Base-by-base conservation (phyloP, 2,329 filamentous ascomycete genomes). In the Teratosphaeria nubilosa region DNA sequence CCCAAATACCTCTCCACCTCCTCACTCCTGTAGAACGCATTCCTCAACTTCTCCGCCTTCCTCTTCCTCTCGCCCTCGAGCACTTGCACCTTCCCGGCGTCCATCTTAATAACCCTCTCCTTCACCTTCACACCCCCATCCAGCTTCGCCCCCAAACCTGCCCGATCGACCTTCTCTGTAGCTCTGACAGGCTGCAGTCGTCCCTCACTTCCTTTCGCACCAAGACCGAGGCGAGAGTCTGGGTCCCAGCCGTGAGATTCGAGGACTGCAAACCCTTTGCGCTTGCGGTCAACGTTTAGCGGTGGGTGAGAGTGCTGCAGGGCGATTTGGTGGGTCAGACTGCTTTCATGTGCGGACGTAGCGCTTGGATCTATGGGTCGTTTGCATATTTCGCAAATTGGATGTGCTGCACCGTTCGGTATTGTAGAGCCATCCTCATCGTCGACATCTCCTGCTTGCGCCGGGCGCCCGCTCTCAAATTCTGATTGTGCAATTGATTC, bases 1-100 rank as follows among this genome's bases (percentile, higher is more conserved):
- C 85, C 82, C 20, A 95, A 73, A 69, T 95, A 94, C 68, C 80
- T 83, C 66, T 91, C 83, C 57, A 95, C 76, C 63, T 92, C 87
- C n/a, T 87, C 81, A 63, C 82, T 85, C 22, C 82, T 80, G 72
- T 88, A 92, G 62, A 96, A 87, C 74, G 88, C 79, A 64, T 83
- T 78, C 63, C 85, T 80, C 59, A 96, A 70, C 66, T 83, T 57
- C 32, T 66, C 58, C 16, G 64, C 60, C 54, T 64, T 65, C 60
- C 60, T 62, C 60, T 64, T 86, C 58, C 86, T 84, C 62, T 85
- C 82, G 51, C 77, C 74, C 2, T 83, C 83, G 68, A 80, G 73
- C 69, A 82, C 84, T 65, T 83, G 80, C 45, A 86, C 78, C 72
- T 87, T 82, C 65, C 86, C 88, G n/a, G 87, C 86, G 71, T 87